Evolutionary conservation across 345 rosid genomes (phyloP), one percentile per base, ranked within the genome.

Genomic region (Populus alba): DNA sequence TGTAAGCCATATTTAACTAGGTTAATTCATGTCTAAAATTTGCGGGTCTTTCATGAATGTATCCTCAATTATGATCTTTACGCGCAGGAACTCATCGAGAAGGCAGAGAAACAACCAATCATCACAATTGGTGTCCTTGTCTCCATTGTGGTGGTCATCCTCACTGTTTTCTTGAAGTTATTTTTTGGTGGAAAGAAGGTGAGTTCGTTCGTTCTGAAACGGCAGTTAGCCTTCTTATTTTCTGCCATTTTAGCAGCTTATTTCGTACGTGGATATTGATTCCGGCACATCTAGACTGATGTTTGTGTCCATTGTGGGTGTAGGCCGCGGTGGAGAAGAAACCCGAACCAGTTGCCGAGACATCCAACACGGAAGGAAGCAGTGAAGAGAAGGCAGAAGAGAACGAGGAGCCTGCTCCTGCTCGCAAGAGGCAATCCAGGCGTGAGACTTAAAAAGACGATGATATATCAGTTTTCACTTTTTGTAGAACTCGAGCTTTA

Each of bases 171-270:
- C 49, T 5, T 86, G 68, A 92, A 81, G 86, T 70, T 90, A n/a
- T n/a, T 89, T 70, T 89, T 92, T 25, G 93, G 98, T 43, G 98
- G 97, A 47, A 93, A 91, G 88, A 93, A 91, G 31, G 85, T 82
- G 72, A 72, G 77, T 75, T 4, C 6, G 37, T 33, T 33, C 6
- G 6, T 33, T 47, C 22, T 27, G 57, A 55, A 70, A 47, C 68
- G 33, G 10, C 49, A 39, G 51, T 39, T n/a, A 53, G 4, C 63
- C 13, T 7, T 55, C 11, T 35, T 68, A 33, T 33, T 15, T 3
- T 68, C 16, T 35, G 45, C 45, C 20, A 5, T 0, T 68, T 8
- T 38, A 38, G n/a, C 23, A 1, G n/a, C 17, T 10, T 20, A 13
- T 1, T 2, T 16, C 41, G 15, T n/a, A 15, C n/a, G 7, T 4